Evolutionary conservation across 805 yeast genomes (phyloP).

Genomic region (Wickerhamiella australiensis): DNA sequence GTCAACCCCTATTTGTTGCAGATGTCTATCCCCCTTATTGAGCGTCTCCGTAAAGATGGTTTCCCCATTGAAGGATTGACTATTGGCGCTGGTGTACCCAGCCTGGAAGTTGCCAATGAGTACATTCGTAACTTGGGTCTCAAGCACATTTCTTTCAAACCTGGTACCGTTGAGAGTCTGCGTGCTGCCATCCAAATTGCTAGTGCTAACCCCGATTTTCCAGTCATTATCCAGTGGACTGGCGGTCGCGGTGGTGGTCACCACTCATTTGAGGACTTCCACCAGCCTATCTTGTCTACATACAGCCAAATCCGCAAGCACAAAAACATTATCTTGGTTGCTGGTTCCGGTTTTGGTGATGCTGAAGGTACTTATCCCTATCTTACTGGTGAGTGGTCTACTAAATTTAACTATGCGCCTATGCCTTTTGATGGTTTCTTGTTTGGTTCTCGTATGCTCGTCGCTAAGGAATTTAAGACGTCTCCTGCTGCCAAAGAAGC

Average conservation of each 20-base stretch:
- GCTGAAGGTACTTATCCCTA: conserved; percentile 95
- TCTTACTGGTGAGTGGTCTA: conserved; percentile 96
- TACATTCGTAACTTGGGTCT: conserved; percentile 86
- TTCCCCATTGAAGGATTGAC: conserved; percentile 93
- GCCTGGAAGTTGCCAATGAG: conserved; percentile 92
- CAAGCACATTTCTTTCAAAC: conserved; percentile 91
- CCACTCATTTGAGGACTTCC: conserved; percentile 98
- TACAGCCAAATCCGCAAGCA: conserved; percentile 88
- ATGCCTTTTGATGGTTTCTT: conserved; percentile 98
- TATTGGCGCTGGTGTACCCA: conserved; percentile 99
- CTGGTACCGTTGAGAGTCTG: conserved; percentile 93
- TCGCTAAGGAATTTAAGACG: conserved; percentile 90
- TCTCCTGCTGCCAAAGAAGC: conserved; percentile 89
- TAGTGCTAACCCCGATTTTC: conserved; percentile 90
- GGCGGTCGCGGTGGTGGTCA: conserved; percentile 99
- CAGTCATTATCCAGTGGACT: conserved; percentile 97
- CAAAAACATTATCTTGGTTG: conserved; percentile 76
- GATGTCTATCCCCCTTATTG: conserved; percentile 97
- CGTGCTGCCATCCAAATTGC: conserved; percentile 81
- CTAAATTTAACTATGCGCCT: conserved; percentile 74
- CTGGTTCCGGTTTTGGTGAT: conserved; percentile 98
- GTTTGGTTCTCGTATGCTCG: conserved; percentile 94
- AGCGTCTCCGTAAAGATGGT: conserved; percentile 76
- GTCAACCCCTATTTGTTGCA: conserved; percentile 96
- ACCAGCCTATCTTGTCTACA: conserved; percentile 92